Percentiles rank a stretch among this genome's conserved stretches.
These are phyloP conservation scores for Allodekkera sacchari DNA, from an alignment of 805 yeast genomes.

Conservation along the genomic window DNA sequence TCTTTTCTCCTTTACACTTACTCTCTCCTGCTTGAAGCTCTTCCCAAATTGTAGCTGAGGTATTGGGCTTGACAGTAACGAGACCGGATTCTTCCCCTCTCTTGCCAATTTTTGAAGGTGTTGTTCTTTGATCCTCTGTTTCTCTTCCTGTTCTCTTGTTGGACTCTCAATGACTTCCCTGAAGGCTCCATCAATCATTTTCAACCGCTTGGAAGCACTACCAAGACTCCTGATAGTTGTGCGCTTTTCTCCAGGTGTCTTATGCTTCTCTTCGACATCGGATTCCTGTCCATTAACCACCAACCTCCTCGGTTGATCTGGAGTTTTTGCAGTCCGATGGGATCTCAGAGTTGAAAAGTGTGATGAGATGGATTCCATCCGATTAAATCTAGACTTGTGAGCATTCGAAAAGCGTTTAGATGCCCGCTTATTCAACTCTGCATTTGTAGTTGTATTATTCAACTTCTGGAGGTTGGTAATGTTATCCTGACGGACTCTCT, in stretches of 20 bases:
- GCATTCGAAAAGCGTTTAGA: conserved; percentile 35
- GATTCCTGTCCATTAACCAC: background rate
- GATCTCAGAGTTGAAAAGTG: conserved; percentile 37
- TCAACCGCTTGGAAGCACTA: conserved; percentile 24
- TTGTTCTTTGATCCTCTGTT: conserved; percentile 14
- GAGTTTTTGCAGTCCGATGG: too few relatives aligned
- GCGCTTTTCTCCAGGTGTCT: conserved; percentile 22
- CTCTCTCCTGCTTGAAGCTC: background rate
- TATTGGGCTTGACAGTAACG: background rate
- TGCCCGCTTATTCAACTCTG: conserved; percentile 16
- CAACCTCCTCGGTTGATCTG: too few relatives aligned
- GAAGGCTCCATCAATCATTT: conserved; percentile 15
- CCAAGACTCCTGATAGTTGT: conserved; percentile 13
- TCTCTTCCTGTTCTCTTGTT: conserved; percentile 19
- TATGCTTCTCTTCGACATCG: background rate
- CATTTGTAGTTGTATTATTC: conserved; percentile 15
- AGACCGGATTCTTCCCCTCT: background rate
- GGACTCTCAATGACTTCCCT: conserved; percentile 24
- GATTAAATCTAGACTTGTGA: conserved; percentile 36
- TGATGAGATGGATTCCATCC: conserved; percentile 41
- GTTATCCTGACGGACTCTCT: conserved; percentile 26
- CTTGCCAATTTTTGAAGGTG: conserved; percentile 10
- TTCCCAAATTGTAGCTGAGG: background rate
- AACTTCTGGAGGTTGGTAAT: conserved; percentile 17
- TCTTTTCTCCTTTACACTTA: background rate